phyloP scores from a whole-genome alignment of 768 basidiomycete species.

The Zangia roseola region DNA sequence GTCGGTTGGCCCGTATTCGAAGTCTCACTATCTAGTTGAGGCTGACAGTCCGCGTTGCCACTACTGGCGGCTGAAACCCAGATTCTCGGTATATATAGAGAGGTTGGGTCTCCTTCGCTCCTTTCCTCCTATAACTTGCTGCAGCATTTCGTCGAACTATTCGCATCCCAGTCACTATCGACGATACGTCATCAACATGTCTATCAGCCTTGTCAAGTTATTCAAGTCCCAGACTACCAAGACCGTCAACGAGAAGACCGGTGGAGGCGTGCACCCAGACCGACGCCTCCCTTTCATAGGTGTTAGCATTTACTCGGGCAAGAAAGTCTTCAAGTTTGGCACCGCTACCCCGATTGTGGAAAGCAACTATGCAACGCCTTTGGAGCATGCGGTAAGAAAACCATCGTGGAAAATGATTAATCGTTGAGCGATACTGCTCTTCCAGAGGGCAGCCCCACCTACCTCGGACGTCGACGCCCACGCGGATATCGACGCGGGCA shows the following conservation, averaged over 20 bases:
- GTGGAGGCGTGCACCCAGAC: not conserved
- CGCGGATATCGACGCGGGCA: not conserved
- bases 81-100: slow-evolving; percentile 11
- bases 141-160: not conserved
- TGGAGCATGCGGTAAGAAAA: slow-evolving; percentile 7
- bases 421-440: not conserved
- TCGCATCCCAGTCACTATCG: not conserved
- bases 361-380: not conserved
- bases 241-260: slow-evolving; percentile 2
- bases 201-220: slow-evolving; percentile 6
- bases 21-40: not conserved
- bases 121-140: not conserved
- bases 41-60: slow-evolving; percentile 15
- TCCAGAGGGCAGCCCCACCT: not conserved
- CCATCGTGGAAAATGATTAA: not conserved
- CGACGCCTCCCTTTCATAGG: not conserved
- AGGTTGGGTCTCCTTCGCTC: not conserved
- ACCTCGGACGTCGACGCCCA: not conserved
- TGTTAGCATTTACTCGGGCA: not conserved
- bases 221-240: slow-evolving; percentile 13
- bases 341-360: not conserved
- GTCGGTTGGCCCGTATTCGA: too few relatives aligned
- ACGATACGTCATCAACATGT: slow-evolving; percentile 11
- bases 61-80: slow-evolving; percentile 6
- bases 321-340: slow-evolving; percentile 10